phyloP scores from a whole-genome alignment of 2,329 filamentous ascomycete species.

The Teratosphaeria viscida region DNA sequence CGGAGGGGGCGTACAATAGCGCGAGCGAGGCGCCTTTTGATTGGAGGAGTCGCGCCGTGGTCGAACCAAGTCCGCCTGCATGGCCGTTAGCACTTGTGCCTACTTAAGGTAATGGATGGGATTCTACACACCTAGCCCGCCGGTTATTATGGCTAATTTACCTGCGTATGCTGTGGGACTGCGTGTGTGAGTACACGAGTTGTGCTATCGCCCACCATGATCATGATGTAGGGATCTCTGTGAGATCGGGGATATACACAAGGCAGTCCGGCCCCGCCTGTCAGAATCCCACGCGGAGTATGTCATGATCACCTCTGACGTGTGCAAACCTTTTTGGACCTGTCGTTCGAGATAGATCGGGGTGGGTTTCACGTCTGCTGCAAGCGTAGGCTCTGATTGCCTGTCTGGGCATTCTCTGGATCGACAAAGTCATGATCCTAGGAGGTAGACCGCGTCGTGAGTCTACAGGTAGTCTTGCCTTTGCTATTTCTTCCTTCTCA shows the following conservation, averaged over 20 bases:
- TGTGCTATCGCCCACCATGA: not conserved
- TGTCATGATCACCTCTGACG: not conserved
- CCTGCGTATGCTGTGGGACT: slow-evolving; percentile 4
- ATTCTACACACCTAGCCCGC: slow-evolving; percentile 7
- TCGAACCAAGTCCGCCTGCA: slow-evolving; percentile 26
- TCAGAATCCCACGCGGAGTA: not conserved
- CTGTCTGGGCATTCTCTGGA: not conserved
- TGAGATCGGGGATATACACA: not conserved
- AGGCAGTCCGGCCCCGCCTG: not conserved
- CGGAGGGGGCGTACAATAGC: slow-evolving; percentile 39
- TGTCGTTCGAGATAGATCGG: not conserved
- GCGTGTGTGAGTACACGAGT: not conserved
- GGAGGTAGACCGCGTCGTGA: too few relatives aligned
- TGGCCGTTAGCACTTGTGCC: not conserved
- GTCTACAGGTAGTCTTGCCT: too few relatives aligned
- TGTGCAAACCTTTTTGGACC: not conserved
- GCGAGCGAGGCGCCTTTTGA: slow-evolving; percentile 34
- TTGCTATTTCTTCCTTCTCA: too few relatives aligned
- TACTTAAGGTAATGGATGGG: not conserved
- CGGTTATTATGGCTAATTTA: slow-evolving; percentile 7
- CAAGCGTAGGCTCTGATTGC: not conserved
- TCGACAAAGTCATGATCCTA: too few relatives aligned
- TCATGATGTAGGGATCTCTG: not conserved
- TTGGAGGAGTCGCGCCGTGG: slow-evolving; percentile 32
- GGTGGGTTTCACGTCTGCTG: not conserved